phyloP scores from a whole-genome alignment of 257 asterid genomes.

The Lithospermum erythrorhizon region DNA sequence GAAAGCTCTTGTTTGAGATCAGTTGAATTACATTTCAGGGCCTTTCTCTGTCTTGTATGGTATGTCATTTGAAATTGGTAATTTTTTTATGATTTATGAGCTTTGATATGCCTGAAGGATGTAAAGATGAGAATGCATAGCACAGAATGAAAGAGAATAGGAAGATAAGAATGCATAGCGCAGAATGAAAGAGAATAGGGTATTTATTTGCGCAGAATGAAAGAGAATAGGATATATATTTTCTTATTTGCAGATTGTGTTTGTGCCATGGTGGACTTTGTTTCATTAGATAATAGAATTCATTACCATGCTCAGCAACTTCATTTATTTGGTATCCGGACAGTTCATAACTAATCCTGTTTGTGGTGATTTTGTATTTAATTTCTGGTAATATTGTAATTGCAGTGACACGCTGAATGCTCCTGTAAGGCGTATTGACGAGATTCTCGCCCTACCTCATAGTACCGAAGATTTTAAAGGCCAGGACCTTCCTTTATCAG shows the following conservation, averaged over 20 bases:
- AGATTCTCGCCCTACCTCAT: constrained; percentile 67
- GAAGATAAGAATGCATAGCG: too few species aligned
- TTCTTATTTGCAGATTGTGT: not conserved
- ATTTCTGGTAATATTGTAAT: not conserved
- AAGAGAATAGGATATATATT: not conserved
- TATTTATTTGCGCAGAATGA: not conserved
- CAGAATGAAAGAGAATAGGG: not conserved
- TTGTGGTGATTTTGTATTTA: not conserved
- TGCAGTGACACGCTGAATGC: constrained; percentile 72
- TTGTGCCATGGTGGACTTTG: not conserved
- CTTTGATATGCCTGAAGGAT: not conserved
- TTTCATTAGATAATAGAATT: not conserved
- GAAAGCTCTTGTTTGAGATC: not conserved
- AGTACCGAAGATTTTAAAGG: constrained; percentile 48
- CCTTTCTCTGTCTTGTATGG: too few species aligned
- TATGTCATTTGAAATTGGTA: not conserved
- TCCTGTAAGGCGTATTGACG: constrained; percentile 69
- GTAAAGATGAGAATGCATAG: too few species aligned
- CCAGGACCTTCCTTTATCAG: constrained; percentile 67
- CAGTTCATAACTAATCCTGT: not conserved
- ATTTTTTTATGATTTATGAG: not conserved
- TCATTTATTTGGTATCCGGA: not conserved
- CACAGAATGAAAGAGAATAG: not conserved
- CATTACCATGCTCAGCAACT: not conserved
- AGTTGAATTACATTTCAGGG: too few species aligned